These are phyloP conservation scores for Wickerhamiella hasegawae DNA, from an alignment of 805 yeast species.

Conservation along the genomic window DNA sequence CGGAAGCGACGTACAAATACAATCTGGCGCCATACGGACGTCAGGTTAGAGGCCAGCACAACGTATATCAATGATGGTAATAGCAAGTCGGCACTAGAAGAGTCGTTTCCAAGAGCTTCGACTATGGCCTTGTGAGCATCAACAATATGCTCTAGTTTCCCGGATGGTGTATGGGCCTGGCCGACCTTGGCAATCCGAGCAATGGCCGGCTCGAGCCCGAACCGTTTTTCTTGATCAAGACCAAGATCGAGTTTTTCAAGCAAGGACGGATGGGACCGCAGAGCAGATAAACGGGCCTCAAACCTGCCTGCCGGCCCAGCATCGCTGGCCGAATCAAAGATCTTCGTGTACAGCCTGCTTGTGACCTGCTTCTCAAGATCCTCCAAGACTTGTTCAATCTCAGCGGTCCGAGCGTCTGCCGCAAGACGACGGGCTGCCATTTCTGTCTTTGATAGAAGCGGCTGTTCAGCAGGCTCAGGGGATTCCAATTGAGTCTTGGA, in stretches of 20 bases:
- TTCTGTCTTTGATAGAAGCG: conserved; percentile 19
- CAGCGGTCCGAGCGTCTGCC: conserved; percentile 7
- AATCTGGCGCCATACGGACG: conserved; percentile 23
- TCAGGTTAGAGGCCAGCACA: conserved; percentile 18
- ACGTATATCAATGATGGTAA: conserved; percentile 25
- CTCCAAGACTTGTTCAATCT: conserved; percentile 18
- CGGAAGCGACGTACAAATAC: conserved; percentile 26
- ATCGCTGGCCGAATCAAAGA: conserved; percentile 15
- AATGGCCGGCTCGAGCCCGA: conserved; percentile 8
- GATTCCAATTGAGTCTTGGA: conserved; percentile 17
- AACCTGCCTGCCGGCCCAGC: conserved; percentile 13
- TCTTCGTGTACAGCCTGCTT: conserved; percentile 21
- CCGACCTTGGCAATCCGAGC: conserved; percentile 12
- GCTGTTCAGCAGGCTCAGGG: conserved; percentile 10
- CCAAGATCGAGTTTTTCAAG: conserved; percentile 20
- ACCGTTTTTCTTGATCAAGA: conserved; percentile 5
- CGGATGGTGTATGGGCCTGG: conserved; percentile 20
- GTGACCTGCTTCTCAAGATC: conserved; percentile 24
- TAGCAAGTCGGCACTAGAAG: conserved; percentile 23
- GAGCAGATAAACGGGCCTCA: conserved; percentile 16
- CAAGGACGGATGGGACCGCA: conserved; percentile 16
- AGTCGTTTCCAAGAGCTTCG: conserved; percentile 13
- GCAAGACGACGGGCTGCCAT: conserved; percentile 19
- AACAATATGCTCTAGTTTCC: conserved; percentile 21
- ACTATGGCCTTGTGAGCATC: conserved; percentile 24